Evolutionary conservation across 1,139 yeast species (phyloP).

Genomic region (Suhomyces wounanorum): DNA sequence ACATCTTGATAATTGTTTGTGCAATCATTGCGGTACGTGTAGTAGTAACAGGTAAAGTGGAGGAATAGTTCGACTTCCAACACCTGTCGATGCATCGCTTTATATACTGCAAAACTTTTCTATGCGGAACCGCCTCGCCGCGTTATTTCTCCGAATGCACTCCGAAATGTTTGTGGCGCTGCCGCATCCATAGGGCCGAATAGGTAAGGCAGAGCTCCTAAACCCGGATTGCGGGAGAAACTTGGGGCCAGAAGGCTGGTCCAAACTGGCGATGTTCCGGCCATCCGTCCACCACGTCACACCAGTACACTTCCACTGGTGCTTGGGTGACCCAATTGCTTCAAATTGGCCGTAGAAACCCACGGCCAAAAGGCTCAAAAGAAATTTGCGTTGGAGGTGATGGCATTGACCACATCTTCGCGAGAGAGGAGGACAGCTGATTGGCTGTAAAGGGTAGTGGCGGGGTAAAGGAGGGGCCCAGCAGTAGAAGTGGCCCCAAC

Average conservation of each 20-base stretch:
- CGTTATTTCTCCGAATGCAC: slow-evolving; percentile 8
- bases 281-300: background rate
- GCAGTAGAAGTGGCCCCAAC: too few species aligned
- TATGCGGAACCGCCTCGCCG: slow-evolving; percentile 8
- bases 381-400: slow-evolving; percentile 1
- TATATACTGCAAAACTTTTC: slow-evolving; percentile 11
- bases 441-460: slow-evolving; percentile 1
- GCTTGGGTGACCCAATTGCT: background rate
- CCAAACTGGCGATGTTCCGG: background rate
- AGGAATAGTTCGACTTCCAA: background rate
- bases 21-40: slow-evolving; percentile 17
- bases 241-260: background rate
- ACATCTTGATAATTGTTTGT: slow-evolving; percentile 13
- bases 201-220: background rate
- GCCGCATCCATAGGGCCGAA: slow-evolving; percentile 6
- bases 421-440: background rate
- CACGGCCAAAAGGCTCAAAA: background rate
- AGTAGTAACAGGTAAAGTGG: background rate
- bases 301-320: background rate
- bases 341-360: background rate
- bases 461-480: slow-evolving; percentile 2
- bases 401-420: background rate
- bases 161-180: slow-evolving; percentile 4
- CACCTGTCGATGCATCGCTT: background rate
- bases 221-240: background rate